phyloP scores from a whole-genome alignment of 2,329 filamentous ascomycete genomes.

The Neonectria faginata region DNA sequence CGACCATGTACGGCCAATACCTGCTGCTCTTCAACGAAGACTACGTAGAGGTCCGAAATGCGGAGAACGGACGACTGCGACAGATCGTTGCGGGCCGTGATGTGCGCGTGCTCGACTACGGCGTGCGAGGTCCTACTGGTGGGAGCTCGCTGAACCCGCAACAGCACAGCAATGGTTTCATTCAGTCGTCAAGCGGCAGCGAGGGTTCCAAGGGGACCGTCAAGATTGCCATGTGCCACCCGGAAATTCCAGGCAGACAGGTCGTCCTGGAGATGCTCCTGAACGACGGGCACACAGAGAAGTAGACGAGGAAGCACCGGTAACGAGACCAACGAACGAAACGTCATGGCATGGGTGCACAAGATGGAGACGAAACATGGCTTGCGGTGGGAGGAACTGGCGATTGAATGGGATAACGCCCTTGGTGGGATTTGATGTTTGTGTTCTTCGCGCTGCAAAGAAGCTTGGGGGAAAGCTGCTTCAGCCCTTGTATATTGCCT shows the following conservation, averaged over 20 bases:
- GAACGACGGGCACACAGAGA: constrained; percentile 82
- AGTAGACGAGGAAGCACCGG: constrained; percentile 28
- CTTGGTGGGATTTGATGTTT: constrained; percentile 7
- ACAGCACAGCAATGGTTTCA: constrained; percentile 51
- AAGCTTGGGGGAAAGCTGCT: constrained; percentile 1
- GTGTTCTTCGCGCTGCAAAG: constrained; percentile 13
- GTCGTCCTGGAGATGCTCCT: constrained; percentile 92
- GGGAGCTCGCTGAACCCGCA: constrained; percentile 54
- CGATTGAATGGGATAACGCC: constrained; percentile 16
- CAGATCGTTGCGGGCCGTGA: constrained; percentile 95
- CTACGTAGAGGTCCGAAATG: constrained; percentile 97
- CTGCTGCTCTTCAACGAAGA: constrained; percentile 94
- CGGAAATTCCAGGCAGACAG: constrained; percentile 84
- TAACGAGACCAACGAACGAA: constrained; percentile 24
- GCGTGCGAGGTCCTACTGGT: constrained; percentile 72
- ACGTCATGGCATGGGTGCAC: constrained; percentile 11
- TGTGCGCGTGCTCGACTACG: constrained; percentile 90
- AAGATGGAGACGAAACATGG: constrained; percentile 9
- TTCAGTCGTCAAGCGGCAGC: constrained; percentile 51
- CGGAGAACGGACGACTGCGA: constrained; percentile 90
- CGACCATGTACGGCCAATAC: constrained; percentile 91
- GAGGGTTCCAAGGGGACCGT: constrained; percentile 77
- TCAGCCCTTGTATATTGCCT: constrained; percentile 16
- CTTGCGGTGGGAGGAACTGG: constrained; percentile 8
- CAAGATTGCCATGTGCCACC: constrained; percentile 96